Conservation (phyloP, 495 filamentous ascomycete genomes). For the Penicillium canariense region DNA sequence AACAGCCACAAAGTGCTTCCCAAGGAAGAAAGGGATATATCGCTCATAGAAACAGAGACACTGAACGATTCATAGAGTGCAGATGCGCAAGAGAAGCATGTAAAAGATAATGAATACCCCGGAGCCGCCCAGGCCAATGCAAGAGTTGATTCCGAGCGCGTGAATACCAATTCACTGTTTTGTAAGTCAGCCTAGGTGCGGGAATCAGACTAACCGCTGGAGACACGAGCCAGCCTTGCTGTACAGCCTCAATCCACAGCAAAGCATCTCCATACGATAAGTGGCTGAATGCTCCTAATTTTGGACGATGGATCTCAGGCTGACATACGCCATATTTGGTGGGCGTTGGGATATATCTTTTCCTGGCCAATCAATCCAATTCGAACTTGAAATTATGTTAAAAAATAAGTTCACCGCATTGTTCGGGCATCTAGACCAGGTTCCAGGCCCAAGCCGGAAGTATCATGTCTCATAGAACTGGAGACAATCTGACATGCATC, state of each 20-base stretch:
- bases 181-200: conserved; percentile 10
- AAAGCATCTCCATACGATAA: conserved; percentile 3
- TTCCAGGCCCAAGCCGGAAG: conserved; percentile 2
- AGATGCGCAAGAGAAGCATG: conserved; percentile 7
- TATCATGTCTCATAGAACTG: conserved; percentile 9
- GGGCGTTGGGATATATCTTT: background rate
- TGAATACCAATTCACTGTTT: conserved; percentile 9
- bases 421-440: conserved; percentile 9
- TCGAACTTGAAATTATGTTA: background rate
- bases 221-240: conserved; percentile 5
- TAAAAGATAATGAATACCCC: conserved; percentile 9
- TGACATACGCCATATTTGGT: background rate
- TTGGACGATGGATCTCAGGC: conserved; percentile 4
- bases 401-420: background rate
- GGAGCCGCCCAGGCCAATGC: conserved; percentile 4
- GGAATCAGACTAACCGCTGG: conserved; percentile 9
- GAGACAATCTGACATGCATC: conserved; percentile 12
- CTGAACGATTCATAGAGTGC: conserved; percentile 2
- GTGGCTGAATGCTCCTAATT: conserved; percentile 4
- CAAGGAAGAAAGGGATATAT: conserved; percentile 6
- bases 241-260: conserved; percentile 13
- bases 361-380: background rate
- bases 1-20: conserved; percentile 6
- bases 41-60: conserved; percentile 6
- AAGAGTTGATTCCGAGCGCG: conserved; percentile 3